Percentiles rank a stretch among this genome's conserved stretches.
Conservation (phyloP, 139 green algal species). For the Pleodorina starrii region DNA sequence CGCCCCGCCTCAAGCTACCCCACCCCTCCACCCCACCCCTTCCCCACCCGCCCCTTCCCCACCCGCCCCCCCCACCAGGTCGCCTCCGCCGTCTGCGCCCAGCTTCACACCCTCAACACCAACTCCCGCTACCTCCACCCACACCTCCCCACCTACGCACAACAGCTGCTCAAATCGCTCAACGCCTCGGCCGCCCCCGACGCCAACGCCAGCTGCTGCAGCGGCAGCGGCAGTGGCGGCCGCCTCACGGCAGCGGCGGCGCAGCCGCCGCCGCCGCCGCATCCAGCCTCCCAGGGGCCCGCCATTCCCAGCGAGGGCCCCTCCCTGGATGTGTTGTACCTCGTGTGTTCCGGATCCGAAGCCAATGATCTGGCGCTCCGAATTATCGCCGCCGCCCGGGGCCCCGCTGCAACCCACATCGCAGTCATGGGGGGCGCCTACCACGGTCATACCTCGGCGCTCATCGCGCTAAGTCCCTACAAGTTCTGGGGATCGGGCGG, state of each 20-base stretch:
- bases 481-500: constrained; percentile 83
- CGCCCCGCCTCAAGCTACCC: too few species aligned
- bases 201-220: constrained; percentile 54
- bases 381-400: constrained; percentile 67
- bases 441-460: constrained; percentile 77
- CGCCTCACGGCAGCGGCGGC: neutral
- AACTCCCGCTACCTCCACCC: constrained; percentile 84
- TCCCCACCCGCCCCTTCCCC: neutral
- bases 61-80: constrained; percentile 69
- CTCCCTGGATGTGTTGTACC: constrained; percentile 75
- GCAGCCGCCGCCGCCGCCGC: neutral
- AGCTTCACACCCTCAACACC: constrained; percentile 86
- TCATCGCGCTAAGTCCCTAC: constrained; percentile 76
- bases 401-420: constrained; percentile 52
- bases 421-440: constrained; percentile 81
- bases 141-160: constrained; percentile 66
- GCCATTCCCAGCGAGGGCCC: neutral
- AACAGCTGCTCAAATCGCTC: constrained; percentile 70
- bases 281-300: too few species aligned
- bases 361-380: constrained; percentile 93
- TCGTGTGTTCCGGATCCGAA: constrained; percentile 86
- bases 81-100: constrained; percentile 61
- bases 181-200: constrained; percentile 56
- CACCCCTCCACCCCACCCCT: too few species aligned
- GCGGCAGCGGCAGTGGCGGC: neutral